Evolutionary conservation across 176 grass and related monocot species (phyloP), one percentile per base, ranked within the genome.

Genomic region (Triticum turgidum): DNA sequence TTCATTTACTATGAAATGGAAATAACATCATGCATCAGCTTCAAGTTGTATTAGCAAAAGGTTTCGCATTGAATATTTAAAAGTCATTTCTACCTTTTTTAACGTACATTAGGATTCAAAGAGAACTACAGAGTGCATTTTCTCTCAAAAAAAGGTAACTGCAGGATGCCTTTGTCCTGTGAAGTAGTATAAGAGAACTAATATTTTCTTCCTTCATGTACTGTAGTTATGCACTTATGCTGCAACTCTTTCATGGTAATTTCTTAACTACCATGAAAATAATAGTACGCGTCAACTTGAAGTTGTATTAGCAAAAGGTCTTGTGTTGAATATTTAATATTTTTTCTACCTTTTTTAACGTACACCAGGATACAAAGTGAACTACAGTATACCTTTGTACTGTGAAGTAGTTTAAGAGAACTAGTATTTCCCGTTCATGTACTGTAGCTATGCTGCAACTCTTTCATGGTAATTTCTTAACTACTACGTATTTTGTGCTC

Each of bases 361-460:
- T 54, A 2, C 47, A 77, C 54, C 14, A 29, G 51, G 30, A 9
- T 56, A 77, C 22, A 74, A 24, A 76, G 25, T 20, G 13, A 76
- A 74, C 71, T 74, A 47, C 22, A 47, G 71, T 14, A 47, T 73
- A 73, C 44, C 71, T 45, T 74, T 74, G 44, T 27, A 34, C 35
- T 80, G 56, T 64, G 34, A 80, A 80, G 25, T 56, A 20, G 52
- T 81, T 47, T 81, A 66, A 66, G 38, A 44, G 4, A 21, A 81
- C 65, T 66, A 30, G 5, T 14, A 9, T 47, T 30, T 20, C 35
- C 20, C 38, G 35, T 30, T 21, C 27, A 70, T 86, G 14, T 81
- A 65, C 73, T 81, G 21, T 45, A 30, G 47, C 81, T 72, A 24
- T 80, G 45, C n/a, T 89, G 20, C 33, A 49, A 61, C 78, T 84